Base-by-base conservation (phyloP, 169 alveolate species). In the Cryptosporidium meleagridis region DNA sequence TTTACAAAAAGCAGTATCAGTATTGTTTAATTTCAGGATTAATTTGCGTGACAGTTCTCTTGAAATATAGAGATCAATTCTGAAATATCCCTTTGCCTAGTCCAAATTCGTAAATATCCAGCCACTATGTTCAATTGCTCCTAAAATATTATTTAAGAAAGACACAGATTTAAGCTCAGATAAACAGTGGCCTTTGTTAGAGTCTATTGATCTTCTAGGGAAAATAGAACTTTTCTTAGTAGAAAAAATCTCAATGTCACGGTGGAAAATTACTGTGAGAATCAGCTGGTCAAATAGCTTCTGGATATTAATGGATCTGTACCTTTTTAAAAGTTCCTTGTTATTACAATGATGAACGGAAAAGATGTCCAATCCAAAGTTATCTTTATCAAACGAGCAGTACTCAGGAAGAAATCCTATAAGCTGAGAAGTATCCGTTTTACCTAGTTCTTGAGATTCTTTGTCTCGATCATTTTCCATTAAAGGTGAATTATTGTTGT, bases 231-330 rank as follows among this genome's bases (percentile, higher is more conserved):
- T n/a, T 65, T 65, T 65, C 33, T 33, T 33, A 6, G 3, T 75
- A 21, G 23, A 23, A 14, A 75, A 16, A 6, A 75, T 23, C 18
- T 75, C 86, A 45, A 59, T 26, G 21, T 80, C 89, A 26, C 53
- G 89, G 41, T 80, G 89, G 52, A 41, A 80, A 44, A 65, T 62
- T 12, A 80, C 39, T 16, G 68, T 65, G 39, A 80, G 75, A 37
- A 80, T 48, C 16, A 59, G 41, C 39, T 80, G 89, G 53, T 80
- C 89, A 21, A 80, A 29, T 7, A 80, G 52, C n/a, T 35, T 80
- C 21, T 80, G 80, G n/a, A 80, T 48, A 21, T 41, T 80, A 3
- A 65, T 31, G 39, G 6, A 80, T 44, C 75, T 59, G 10, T 68
- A 80, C 39, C 33, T 44, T 26, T 29, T 16, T 6, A 80, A 44